These are phyloP conservation scores for Xylaria scruposa DNA, from an alignment of 495 filamentous ascomycete species.

Conservation along the genomic window DNA sequence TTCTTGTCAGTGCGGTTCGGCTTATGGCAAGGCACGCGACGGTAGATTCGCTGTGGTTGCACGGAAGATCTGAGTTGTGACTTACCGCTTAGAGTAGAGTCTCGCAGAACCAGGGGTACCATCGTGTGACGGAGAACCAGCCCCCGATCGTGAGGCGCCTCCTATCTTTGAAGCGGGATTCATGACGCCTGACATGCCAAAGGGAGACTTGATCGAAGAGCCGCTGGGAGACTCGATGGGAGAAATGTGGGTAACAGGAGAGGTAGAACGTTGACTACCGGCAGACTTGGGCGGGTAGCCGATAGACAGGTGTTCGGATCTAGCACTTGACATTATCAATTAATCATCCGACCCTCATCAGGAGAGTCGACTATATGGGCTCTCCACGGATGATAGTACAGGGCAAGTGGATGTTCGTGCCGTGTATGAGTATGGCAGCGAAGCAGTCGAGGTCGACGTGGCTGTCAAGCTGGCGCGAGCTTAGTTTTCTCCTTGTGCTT, in stretches of 20 bases:
- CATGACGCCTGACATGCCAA: slow-evolving; percentile 70
- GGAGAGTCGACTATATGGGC: slow-evolving; percentile 40
- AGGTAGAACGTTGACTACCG: slow-evolving; percentile 74
- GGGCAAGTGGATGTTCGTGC: slow-evolving; percentile 27
- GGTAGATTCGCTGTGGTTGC: slow-evolving; percentile 46
- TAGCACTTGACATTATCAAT: slow-evolving; percentile 94
- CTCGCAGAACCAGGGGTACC: slow-evolving; percentile 65
- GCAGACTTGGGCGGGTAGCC: slow-evolving; percentile 69
- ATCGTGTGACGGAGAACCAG: slow-evolving; percentile 97
- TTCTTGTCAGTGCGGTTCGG: slow-evolving; percentile 25
- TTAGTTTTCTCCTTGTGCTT: slow-evolving; percentile 8
- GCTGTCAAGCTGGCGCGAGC: slow-evolving; percentile 22
- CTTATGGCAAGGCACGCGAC: neutral
- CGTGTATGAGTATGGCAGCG: slow-evolving; percentile 8
- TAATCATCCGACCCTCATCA: slow-evolving; percentile 62
- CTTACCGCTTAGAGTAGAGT: slow-evolving; percentile 90
- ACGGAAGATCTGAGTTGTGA: slow-evolving; percentile 8
- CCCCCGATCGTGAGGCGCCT: slow-evolving; percentile 79
- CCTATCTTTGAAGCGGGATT: slow-evolving; percentile 71
- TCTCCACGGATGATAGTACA: slow-evolving; percentile 41
- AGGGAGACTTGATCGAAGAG: slow-evolving; percentile 73
- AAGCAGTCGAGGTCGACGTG: slow-evolving; percentile 17
- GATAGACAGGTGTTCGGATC: slow-evolving; percentile 78
- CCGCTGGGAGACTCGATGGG: slow-evolving; percentile 80
- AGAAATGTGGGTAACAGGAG: slow-evolving; percentile 86